Evolutionary conservation across 2,329 filamentous ascomycete genomes (phyloP).

Genomic region (Fonsecaea multimorphosa): DNA sequence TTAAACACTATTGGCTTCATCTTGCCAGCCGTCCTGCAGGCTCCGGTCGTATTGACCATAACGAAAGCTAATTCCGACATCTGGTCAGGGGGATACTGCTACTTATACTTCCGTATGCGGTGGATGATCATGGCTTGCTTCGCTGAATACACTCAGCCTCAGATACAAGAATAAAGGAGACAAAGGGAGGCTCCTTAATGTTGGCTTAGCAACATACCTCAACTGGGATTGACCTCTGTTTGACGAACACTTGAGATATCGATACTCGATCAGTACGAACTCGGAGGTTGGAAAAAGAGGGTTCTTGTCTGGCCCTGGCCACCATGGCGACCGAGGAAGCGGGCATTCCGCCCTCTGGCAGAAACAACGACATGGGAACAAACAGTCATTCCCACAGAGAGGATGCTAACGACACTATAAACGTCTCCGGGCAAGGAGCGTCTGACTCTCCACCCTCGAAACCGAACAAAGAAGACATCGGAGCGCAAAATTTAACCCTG

Average conservation of each 20-base stretch:
- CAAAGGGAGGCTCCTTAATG: neutral
- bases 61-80: neutral
- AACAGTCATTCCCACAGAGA: neutral
- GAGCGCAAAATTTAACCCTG: conserved; percentile 8
- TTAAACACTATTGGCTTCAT: neutral
- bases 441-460: neutral
- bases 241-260: neutral
- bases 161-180: neutral
- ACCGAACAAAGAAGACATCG: conserved; percentile 5
- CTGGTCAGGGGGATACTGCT: neutral
- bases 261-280: neutral
- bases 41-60: neutral
- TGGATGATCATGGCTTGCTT: neutral
- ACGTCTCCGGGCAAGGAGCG: neutral
- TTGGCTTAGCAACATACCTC: neutral
- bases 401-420: neutral
- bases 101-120: neutral
- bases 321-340: neutral
- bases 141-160: neutral
- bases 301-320: neutral
- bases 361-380: neutral
- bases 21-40: neutral
- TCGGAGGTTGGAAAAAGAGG: neutral
- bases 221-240: neutral
- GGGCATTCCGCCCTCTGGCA: neutral